Conservation (phyloP, 2,329 filamentous ascomycete genomes). For the Exophiala spinifera region DNA sequence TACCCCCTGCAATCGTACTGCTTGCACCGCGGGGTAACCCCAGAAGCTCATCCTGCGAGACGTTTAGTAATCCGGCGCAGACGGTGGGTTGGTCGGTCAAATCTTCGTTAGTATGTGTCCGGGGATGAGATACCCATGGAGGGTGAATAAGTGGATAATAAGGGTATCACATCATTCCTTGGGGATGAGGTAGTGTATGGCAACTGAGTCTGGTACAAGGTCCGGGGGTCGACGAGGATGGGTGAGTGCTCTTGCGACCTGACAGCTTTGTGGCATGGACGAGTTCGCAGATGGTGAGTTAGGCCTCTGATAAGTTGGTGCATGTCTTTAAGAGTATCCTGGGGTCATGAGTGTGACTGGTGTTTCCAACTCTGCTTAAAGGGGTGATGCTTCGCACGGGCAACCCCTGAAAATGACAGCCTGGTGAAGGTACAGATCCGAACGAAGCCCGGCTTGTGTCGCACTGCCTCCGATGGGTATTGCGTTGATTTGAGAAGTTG, state of each 20-base stretch:
- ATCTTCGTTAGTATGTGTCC: too few relatives aligned
- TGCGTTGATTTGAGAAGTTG: slow-evolving; percentile 46
- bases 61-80: too few relatives aligned
- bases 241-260: slow-evolving; percentile 57
- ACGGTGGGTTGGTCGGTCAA: too few relatives aligned
- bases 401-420: slow-evolving; percentile 48
- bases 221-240: slow-evolving; percentile 56
- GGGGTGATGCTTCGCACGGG: too few relatives aligned
- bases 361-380: too few relatives aligned
- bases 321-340: slow-evolving; percentile 8
- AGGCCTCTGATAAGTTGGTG: slow-evolving; percentile 4
- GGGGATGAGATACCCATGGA: too few relatives aligned
- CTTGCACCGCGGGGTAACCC: too few relatives aligned
- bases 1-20: too few relatives aligned
- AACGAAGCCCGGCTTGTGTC: slow-evolving; percentile 51
- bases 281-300: slow-evolving; percentile 16
- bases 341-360: neutral
- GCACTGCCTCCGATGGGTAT: slow-evolving; percentile 50
- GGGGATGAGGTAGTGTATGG: slow-evolving; percentile 62
- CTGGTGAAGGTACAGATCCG: slow-evolving; percentile 55
- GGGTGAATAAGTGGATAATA: too few relatives aligned
- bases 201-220: slow-evolving; percentile 56
- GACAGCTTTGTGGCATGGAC: slow-evolving; percentile 60
- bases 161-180: slow-evolving; percentile 30
- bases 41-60: too few relatives aligned